Base-by-base conservation (phyloP, 352 stramenopile species). In the Pilasporangium apinafurcum region DNA sequence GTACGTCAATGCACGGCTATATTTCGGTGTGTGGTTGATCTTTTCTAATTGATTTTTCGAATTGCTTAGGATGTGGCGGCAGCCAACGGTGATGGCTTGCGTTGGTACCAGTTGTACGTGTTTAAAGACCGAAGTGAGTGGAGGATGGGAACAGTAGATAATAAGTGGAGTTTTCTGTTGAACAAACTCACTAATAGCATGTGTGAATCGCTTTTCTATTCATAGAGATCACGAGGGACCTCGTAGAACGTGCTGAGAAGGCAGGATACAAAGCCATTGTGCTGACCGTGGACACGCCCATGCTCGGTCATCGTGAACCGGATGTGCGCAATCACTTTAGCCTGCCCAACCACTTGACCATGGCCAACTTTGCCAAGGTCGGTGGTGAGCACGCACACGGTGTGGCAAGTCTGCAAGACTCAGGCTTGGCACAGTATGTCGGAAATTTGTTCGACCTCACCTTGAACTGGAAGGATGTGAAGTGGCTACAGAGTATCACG, bases 61-160 rank as follows among this genome's bases (percentile, higher is more conserved):
- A 4, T 4, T 26, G 4, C 34, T 25, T 39, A 88, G 51, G 65
- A 82, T 10, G 71, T 83, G 5, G 71, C 66, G 1, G 48, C 60
- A 34, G 82, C 71, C 7, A 86, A 83, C 40, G 62, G 68, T 5
- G 42, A 85, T 37, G 88, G 89, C 8, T 69, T 96, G 13, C 92
- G 95, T 45, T 95, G 96, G 53, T 98, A 95, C 59, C 94, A 98
- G 55, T 74, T 98, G 27, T 98, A 98, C 61, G 91, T 98, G n/a
- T 98, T 96, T 71, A 95, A 95, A 40, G 74, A 90, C 67, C 69
- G 77, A 26, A 51, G 73, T 83, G 53, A 30, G 59, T 68, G 21
- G 18, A 24, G 16, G 2, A 28, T 13, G 14, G 27, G 9, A 47
- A 30, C 6, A 38, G 4, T 8, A 14, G 9, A 5, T 12, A 30